A percentile compares a stretch with the other conserved stretches of the same genome.
These are phyloP conservation scores for Cokeromyces recurvatus DNA, from an alignment of 371 early-diverging fungal genomes.

Conservation along the genomic window DNA sequence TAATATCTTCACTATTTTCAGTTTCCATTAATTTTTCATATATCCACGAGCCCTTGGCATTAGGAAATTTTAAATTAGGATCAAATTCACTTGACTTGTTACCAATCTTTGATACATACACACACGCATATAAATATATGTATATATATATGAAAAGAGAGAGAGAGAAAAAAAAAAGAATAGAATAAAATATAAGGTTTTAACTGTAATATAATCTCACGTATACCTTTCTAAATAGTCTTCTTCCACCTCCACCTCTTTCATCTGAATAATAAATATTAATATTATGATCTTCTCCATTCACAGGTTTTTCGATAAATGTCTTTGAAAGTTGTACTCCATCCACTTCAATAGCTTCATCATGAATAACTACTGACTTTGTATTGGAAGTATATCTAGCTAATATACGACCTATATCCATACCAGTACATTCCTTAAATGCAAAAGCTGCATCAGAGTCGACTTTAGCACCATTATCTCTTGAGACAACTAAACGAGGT, in stretches of 20 bases:
- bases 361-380: slow-evolving; percentile 12
- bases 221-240: slow-evolving; percentile 95
- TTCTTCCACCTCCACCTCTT: slow-evolving; percentile 89
- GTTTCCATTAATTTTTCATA: slow-evolving; percentile 96
- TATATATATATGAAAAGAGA: no score
- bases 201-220: no score
- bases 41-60: slow-evolving; percentile 83
- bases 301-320: slow-evolving; percentile 97
- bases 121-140: neutral
- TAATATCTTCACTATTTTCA: slow-evolving; percentile 95
- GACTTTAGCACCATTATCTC: slow-evolving; percentile 68
- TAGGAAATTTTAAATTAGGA: slow-evolving; percentile 60
- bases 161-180: no score
- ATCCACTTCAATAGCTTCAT: slow-evolving; percentile 74
- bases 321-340: slow-evolving; percentile 77
- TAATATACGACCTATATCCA: slow-evolving; percentile 44
- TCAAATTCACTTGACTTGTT: slow-evolving; percentile 95
- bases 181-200: no score
- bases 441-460: slow-evolving; percentile 35
- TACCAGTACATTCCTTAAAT: slow-evolving; percentile 44
- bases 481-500: slow-evolving; percentile 65
- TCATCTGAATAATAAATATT: slow-evolving; percentile 87
- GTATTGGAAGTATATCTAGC: slow-evolving; percentile 27
- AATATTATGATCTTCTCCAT: slow-evolving; percentile 97
- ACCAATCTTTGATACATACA: slow-evolving; percentile 65